Conservation (phyloP, 2,329 filamentous ascomycete genomes). For the Magnaporthales sp. region DNA sequence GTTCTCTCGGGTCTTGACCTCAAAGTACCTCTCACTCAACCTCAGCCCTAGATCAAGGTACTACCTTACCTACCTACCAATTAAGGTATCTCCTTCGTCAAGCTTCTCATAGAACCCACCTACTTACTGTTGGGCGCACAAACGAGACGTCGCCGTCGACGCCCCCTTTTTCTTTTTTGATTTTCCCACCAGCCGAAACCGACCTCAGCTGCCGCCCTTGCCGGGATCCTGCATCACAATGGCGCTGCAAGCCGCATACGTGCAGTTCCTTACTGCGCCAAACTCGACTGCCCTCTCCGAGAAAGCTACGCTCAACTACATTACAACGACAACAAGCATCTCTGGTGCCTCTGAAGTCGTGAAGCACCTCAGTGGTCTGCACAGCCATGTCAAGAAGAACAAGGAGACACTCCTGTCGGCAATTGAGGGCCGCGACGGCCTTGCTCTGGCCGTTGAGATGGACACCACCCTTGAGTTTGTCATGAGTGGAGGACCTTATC, state of each 20-base stretch:
- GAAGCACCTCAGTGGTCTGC: constrained; percentile 67
- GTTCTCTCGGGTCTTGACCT: neutral
- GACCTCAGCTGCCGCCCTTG: neutral
- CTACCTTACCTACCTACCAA: neutral
- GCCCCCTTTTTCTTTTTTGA: neutral
- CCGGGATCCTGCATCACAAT: constrained; percentile 21
- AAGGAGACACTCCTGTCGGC: constrained; percentile 66
- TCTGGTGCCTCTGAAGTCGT: constrained; percentile 65
- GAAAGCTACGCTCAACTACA: constrained; percentile 71
- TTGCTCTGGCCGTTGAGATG: constrained; percentile 63
- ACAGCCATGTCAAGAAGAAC: constrained; percentile 73
- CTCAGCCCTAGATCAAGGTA: neutral
- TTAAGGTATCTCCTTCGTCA: neutral
- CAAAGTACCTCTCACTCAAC: neutral
- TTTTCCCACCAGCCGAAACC: neutral
- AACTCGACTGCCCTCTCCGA: constrained; percentile 53
- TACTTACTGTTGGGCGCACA: neutral
- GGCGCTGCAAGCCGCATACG: constrained; percentile 50
- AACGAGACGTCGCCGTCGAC: neutral
- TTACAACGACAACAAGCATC: constrained; percentile 75
- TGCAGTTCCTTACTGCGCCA: constrained; percentile 63
- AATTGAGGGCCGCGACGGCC: constrained; percentile 57
- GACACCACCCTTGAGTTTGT: constrained; percentile 79
- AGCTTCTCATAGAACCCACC: neutral
- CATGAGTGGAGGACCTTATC: constrained; percentile 72